Base-by-base conservation (phyloP, 2,329 filamentous ascomycete genomes). In the Pestalotiopsis sp. region DNA sequence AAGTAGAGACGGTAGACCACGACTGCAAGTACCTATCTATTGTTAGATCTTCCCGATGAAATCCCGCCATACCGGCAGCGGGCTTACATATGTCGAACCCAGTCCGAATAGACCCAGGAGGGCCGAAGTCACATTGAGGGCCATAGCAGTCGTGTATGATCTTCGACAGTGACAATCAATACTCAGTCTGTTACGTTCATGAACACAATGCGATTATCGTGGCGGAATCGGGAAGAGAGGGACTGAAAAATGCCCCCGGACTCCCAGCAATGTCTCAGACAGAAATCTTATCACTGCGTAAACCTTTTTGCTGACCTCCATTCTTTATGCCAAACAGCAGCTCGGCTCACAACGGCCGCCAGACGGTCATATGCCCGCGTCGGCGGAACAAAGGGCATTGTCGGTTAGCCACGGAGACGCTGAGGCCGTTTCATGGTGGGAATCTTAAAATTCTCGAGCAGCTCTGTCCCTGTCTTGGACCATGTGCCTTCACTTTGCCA, bases 1-100 rank as follows among this genome's bases (percentile, higher is more conserved):
- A 91, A 87, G 76, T 85, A 89, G 68, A 91, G 73, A 67, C 88
- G 83, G 75, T 91, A 91, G 58, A 88, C 72, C 64, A 84, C 75
- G 38, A 88, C 73, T 56, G 78, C 79, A 66, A 68, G 36, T 27
- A 64, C 52, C 76, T 78, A n/a, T 20, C 14, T 38, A 11, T 23
- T 20, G 59, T 41, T 7, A 38, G 6, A n/a, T 9, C n/a, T 6
- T 41, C n/a, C 3, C 31, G 59, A 12, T 3, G 27, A 17, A 39
- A 45, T 0, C 6, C 31, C 7, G 31, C 5, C 20, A 11, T 17
- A 38, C n/a, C 12, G 4, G 38, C 3, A 14, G 4, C n/a, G 25
- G 5, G 14, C 61, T 64, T 31, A 64, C 61, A 45, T 64, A 64
- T 64, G 9, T 49, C 12, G 61, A 14, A 7, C 61, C 39, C 4